phyloP scores from a whole-genome alignment of 345 rosid genomes.

The Syzygium jambos region DNA sequence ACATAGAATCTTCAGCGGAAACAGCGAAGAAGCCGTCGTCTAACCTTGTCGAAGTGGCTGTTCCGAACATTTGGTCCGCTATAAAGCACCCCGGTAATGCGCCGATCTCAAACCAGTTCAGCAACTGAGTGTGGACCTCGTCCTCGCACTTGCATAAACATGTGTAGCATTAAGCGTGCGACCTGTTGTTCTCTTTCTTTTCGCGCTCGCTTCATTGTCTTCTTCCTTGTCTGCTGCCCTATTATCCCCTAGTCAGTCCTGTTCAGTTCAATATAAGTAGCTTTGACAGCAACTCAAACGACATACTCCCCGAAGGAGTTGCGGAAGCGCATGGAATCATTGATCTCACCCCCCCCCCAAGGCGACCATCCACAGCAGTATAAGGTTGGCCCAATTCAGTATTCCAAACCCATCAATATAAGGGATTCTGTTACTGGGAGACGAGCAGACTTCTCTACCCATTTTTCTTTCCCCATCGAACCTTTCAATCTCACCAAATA shows the following conservation, averaged over 20 bases:
- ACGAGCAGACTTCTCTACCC: background rate
- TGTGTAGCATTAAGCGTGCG: background rate
- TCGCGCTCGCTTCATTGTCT: background rate
- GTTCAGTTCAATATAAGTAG: background rate
- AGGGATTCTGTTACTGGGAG: background rate
- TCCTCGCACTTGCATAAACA: background rate
- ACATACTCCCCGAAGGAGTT: background rate
- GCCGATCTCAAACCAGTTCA: background rate
- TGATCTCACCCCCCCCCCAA: background rate
- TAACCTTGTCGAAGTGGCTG: background rate
- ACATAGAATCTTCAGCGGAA: background rate
- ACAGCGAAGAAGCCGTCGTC: background rate
- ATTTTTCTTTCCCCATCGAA: background rate
- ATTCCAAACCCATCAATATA: background rate
- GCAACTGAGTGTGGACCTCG: background rate
- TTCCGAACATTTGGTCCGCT: background rate
- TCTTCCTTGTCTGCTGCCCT: background rate
- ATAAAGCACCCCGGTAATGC: background rate
- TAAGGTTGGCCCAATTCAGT: background rate
- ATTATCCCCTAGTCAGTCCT: background rate
- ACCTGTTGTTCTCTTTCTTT: background rate
- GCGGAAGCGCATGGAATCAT: background rate
- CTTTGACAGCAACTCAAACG: background rate
- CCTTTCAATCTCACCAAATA: background rate
- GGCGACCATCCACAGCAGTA: fast-evolving